Evolutionary conservation across 805 yeast genomes (phyloP).

Genomic region (Teunomyces gatunensis): DNA sequence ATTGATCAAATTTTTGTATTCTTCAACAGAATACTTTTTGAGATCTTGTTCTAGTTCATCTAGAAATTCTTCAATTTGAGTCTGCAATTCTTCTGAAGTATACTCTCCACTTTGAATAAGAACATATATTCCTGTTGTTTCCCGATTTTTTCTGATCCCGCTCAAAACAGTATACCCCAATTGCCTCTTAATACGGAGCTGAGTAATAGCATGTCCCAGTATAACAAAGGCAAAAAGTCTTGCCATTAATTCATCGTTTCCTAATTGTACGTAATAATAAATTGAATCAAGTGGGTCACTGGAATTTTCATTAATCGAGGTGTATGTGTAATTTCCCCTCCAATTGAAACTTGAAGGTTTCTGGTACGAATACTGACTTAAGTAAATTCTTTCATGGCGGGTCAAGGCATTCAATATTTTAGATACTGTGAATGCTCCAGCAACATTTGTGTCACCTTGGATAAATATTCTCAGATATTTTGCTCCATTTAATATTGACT

Average conservation of each 20-base stretch:
- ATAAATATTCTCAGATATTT: constrained; percentile 42
- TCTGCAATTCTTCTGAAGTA: constrained; percentile 39
- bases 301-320: constrained; percentile 27
- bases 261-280: constrained; percentile 56
- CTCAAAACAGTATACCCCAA: constrained; percentile 63
- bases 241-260: constrained; percentile 45
- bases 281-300: constrained; percentile 54
- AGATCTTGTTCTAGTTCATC: constrained; percentile 37
- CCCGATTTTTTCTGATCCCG: constrained; percentile 51
- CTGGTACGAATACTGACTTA: background rate
- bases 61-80: constrained; percentile 49
- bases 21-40: constrained; percentile 24
- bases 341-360: constrained; percentile 36
- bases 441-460: constrained; percentile 46
- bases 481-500: constrained; percentile 20
- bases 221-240: constrained; percentile 47
- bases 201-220: constrained; percentile 41
- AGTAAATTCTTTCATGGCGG: constrained; percentile 17
- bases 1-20: constrained; percentile 34
- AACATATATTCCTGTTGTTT: constrained; percentile 58
- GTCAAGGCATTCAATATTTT: constrained; percentile 22
- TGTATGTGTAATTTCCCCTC: constrained; percentile 20
- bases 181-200: constrained; percentile 53
- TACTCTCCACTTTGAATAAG: constrained; percentile 52
- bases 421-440: constrained; percentile 16